Base-by-base conservation (phyloP, 495 filamentous ascomycete species). In the Hyaloscypha variabilis region DNA sequence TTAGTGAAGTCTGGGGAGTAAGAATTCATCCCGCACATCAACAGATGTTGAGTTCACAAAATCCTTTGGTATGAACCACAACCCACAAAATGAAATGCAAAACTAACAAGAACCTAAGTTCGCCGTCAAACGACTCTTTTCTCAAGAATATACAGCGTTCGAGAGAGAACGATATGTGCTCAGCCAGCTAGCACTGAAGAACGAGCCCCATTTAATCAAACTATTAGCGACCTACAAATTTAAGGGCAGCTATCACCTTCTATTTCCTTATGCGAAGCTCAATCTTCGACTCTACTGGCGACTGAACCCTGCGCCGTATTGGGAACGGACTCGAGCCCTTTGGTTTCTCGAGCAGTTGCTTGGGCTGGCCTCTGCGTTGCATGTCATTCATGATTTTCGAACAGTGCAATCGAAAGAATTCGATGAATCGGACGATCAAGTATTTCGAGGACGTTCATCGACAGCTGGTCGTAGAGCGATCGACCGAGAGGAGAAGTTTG, bases 231-330 rank as follows among this genome's bases (percentile, higher is more conserved):
- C 67, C 8, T 69, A 63, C 30, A 50, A 60, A 30, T 14, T 55
- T 14, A 28, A 57, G 6, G 58, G 26, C 2, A 54, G 34, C 14
- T 69, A 53, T 49, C 64, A 69, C 36, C 56, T 69, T 28, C 21
- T 69, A 29, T 69, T 69, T 34, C 67, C 63, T 23, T 69, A 60
- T n/a, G 67, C 67, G 0, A 55, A 63, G 21, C 34, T 53, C 4
- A 69, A 69, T 34, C 54, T 69, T 3, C 26, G 63, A 26, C 54
- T 29, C 23, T 66, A 61, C 23, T 69, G 67, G 67, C 49, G 64
- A n/a, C 36, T 56, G 19, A 46, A 36, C 19, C 21, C 46, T 8
- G 8, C n/a, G 6, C 57, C 67, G 24, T 6, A n/a, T 21, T 69
- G 65, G 28, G 62, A 69, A 19, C 13, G 21, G 13, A 29, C 26